Evolutionary conservation across 2,329 filamentous ascomycete genomes (phyloP).

Genomic region (Botrytis hyacinthi): DNA sequence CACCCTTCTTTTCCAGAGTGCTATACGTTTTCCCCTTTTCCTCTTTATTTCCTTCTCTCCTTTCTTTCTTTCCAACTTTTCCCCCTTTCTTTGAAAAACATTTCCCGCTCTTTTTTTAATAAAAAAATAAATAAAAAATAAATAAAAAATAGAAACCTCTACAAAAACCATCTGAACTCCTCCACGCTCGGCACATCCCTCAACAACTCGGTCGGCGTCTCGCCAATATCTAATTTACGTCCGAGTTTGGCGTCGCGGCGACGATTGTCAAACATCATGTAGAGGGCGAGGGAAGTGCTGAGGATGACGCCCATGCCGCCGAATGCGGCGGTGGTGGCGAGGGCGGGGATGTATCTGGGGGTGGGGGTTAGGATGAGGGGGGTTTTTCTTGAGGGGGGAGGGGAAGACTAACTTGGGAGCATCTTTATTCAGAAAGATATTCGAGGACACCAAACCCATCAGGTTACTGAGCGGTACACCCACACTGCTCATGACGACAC

Average conservation of each 20-base stretch:
- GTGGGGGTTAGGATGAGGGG: no score
- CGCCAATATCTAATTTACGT: slow-evolving; percentile 38
- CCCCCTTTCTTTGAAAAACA: no score
- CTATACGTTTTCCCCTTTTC: no score
- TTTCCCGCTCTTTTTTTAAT: background rate
- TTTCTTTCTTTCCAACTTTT: no score
- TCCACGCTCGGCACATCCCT: slow-evolving; percentile 52
- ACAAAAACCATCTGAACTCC: slow-evolving; percentile 59
- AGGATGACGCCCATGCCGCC: slow-evolving; percentile 58
- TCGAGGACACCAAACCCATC: slow-evolving; percentile 66
- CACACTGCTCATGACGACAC: slow-evolving; percentile 59
- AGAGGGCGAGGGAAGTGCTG: slow-evolving; percentile 54
- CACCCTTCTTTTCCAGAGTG: no score
- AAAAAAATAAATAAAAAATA: no score
- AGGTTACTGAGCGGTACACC: slow-evolving; percentile 63
- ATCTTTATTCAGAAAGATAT: slow-evolving; percentile 65
- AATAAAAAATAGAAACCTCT: no score
- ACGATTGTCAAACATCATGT: slow-evolving; percentile 57
- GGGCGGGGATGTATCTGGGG: slow-evolving; percentile 55
- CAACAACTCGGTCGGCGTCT: slow-evolving; percentile 56
- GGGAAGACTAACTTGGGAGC: slow-evolving; percentile 56
- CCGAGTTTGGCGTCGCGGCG: slow-evolving; percentile 33
- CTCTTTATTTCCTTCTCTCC: no score
- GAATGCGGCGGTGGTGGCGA: slow-evolving; percentile 64
- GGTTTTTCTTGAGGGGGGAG: no score